phyloP scores from a whole-genome alignment of 2,329 filamentous ascomycete species.

The Epichloe uncinata region DNA sequence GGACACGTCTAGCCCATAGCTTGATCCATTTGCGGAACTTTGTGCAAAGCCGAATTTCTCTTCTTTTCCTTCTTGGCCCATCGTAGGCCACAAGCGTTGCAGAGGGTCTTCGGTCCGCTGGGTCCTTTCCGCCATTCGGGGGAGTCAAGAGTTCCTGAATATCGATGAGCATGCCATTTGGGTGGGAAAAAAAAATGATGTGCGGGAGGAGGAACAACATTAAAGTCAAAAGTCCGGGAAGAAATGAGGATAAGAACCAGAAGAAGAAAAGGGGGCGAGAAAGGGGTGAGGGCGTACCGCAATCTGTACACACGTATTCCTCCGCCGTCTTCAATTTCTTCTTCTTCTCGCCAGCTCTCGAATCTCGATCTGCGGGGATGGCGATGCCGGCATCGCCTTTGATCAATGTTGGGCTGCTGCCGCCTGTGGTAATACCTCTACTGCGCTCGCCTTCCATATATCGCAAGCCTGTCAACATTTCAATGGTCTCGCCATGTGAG shows the following conservation, averaged over 20 bases:
- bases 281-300: constrained; percentile 40
- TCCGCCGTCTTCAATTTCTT: constrained; percentile 72
- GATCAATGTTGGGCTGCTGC: constrained; percentile 66
- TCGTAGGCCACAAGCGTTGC: constrained; percentile 78
- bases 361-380: constrained; percentile 67
- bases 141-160: constrained; percentile 71
- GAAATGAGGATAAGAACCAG: too few species aligned
- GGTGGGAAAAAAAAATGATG: background rate
- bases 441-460: constrained; percentile 85
- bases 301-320: constrained; percentile 93
- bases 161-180: background rate
- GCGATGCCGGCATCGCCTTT: constrained; percentile 78
- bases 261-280: background rate
- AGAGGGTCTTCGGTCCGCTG: constrained; percentile 83
- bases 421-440: constrained; percentile 75
- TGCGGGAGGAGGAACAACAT: too few species aligned
- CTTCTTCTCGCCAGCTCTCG: constrained; percentile 63
- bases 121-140: constrained; percentile 95
- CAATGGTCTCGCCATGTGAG: constrained; percentile 73
- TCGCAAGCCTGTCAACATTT: constrained; percentile 79
- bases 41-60: constrained; percentile 16
- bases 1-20: constrained; percentile 8
- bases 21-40: constrained; percentile 12
- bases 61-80: constrained; percentile 81
- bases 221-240: too few species aligned